Base-by-base conservation (phyloP, 2,329 filamentous ascomycete genomes). In the Aspergillus terreus region DNA sequence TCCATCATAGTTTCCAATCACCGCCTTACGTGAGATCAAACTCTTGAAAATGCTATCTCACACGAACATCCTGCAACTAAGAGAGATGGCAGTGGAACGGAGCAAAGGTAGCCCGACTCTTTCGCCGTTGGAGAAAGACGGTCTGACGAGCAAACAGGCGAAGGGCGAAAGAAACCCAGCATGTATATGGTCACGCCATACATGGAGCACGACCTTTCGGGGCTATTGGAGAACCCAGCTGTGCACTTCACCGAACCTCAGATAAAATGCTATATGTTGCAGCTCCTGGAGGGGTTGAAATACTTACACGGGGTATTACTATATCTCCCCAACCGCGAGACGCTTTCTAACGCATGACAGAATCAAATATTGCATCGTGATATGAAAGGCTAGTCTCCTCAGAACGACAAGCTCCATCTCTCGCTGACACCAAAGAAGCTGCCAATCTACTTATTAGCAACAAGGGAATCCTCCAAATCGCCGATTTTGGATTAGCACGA, bases 131-230 rank as follows among this genome's bases (percentile, higher is more conserved):
- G 7, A 30, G 35, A 38, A 11, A 38, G 14, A 38, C 5, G 3
- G 35, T 38, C 59, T 69, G 42, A 68, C 56, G 49, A 14, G 41
- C 48, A 50, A 55, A 46, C 63, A 86, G 84, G 82, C 62, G 88
- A 92, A 68, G 89, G 90, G 71, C 82, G 86, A 60, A 91, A 89
- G 71, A 82, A 76, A 73, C 79, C 71, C 64, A 92, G 92, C 61
- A 91, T 99, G 79, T 97, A 97, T 74, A 99, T 99, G 94, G 92
- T 95, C 47, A 96, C 87, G 42, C 94, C 92, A 6, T 99, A 99
- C 71, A 96, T 97, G 91, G 92, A 97, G 63, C 94, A 99, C 73
- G 94, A 99, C 73, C 81, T 99, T n/a, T 95, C 92, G 7, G 94
- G 94, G 42, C 83, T 99, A 27, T 84, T 99, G 63, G 94, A 97